Base-by-base conservation (phyloP, 305 asterid genomes). In the Fraxinus xanthoxyloides region DNA sequence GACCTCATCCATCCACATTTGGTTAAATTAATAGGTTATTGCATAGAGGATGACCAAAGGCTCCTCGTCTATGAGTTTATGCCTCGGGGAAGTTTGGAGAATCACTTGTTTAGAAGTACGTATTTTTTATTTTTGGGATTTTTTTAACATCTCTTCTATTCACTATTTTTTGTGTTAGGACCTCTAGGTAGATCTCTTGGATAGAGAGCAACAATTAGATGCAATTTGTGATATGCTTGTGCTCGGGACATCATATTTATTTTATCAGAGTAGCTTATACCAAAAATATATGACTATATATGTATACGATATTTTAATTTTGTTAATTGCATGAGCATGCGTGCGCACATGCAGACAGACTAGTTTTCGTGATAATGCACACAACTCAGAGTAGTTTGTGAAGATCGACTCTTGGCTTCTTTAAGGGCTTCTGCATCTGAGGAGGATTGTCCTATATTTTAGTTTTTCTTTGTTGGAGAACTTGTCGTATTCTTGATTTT, bases 71-170 rank as follows among this genome's bases (percentile, higher is more conserved):
- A 92, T 67, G 97, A 92, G 81, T 92, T 85, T 85, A 86, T 91
- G 93, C 91, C 95, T 24, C 86, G 91, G 54, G 97, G 97, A 80
- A 92, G 95, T 89, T 86, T 92, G 90, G 97, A 92, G 84, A 91
- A 92, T 81, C 97, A 92, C 87, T 85, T 92, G 86, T 92, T 92
- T 82, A 90, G 87, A 87, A 92, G 95, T 92, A 89, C 24, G 91
- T 73, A 7, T 81, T 21, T 1, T 19, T 40, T 83, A 1, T 63
- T 59, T 19, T 21, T 59, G 30, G 9, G 3, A 13, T 40, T 69
- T 36, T 67, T 30, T 30, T 26, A 2, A 28, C 38, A 30, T 67
- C 23, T 67, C 38, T 13, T 19, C 75, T 15, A 30, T 30, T 69
- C 10, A 69, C 28, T 15, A 28, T 43, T 28, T 30, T 69, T 69